phyloP scores from a whole-genome alignment of 1,139 yeast genomes.

The Diutina rugosa region DNA sequence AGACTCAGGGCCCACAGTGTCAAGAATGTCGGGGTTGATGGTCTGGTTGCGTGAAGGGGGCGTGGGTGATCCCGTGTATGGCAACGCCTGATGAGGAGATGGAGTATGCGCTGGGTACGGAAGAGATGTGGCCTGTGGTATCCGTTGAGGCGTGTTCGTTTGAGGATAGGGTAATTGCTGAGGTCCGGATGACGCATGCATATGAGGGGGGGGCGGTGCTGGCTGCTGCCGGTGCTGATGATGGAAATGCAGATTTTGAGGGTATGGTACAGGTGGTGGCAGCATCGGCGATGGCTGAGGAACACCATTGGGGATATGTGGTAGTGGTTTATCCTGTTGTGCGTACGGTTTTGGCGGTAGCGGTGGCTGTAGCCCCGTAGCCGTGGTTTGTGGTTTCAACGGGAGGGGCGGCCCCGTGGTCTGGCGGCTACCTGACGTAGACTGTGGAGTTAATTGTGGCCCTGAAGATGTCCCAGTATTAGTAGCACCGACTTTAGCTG shows the following conservation, averaged over 20 bases:
- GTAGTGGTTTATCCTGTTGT: not conserved
- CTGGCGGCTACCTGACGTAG: not conserved
- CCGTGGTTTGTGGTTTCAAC: conserved; percentile 2
- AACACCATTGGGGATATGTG: not conserved
- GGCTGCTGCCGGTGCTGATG: not conserved
- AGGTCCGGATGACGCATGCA: not conserved
- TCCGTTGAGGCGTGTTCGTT: not conserved
- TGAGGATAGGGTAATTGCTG: not conserved
- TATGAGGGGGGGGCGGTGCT: not conserved
- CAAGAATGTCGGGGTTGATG: not conserved
- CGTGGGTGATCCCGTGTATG: not conserved
- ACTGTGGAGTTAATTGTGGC: not conserved
- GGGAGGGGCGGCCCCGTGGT: conserved; percentile 8
- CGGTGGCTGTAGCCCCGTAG: not conserved
- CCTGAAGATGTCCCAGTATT: too few relatives aligned
- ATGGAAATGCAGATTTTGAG: not conserved
- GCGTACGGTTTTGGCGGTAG: not conserved
- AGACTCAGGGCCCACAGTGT: not conserved
- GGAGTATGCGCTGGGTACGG: not conserved
- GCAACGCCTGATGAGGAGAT: not conserved
- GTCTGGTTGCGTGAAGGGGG: not conserved
- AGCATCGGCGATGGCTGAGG: not conserved
- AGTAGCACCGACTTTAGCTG: not conserved
- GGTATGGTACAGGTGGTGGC: not conserved
- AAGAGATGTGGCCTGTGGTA: not conserved